Percentiles rank a stretch among this genome's conserved stretches.
phyloP scores from a whole-genome alignment of 176 grass and related monocot species.

The Tuctoria greenei region DNA sequence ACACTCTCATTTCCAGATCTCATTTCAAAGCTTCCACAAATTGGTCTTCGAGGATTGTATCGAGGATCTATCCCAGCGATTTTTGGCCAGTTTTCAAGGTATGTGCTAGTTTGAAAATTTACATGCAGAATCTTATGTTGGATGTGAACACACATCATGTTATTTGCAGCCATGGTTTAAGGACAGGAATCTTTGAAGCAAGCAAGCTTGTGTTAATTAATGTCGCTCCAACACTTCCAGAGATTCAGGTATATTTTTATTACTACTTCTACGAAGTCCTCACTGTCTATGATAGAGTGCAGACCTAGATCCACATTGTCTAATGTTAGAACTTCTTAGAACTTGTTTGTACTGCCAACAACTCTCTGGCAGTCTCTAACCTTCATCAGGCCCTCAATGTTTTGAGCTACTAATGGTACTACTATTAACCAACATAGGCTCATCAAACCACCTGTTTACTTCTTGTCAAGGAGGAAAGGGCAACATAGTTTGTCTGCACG shows the following conservation, averaged over 20 bases:
- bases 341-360: background rate
- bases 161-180: slow-evolving; percentile 85
- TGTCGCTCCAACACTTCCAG: slow-evolving; percentile 82
- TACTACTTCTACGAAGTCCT: background rate
- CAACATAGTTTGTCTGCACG: background rate
- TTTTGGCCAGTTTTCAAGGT: slow-evolving; percentile 98
- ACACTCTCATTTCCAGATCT: slow-evolving; percentile 95
- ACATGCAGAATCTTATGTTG: slow-evolving; percentile 11
- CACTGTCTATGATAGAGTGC: background rate
- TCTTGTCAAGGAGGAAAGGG: background rate
- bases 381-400: background rate
- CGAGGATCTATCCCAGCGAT: slow-evolving; percentile 96
- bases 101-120: slow-evolving; percentile 19
- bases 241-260: slow-evolving; percentile 69
- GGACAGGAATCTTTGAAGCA: slow-evolving; percentile 98
- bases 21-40: slow-evolving; percentile 81
- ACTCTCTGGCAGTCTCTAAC: background rate
- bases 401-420: background rate
- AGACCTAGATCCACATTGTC: background rate
- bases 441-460: background rate
- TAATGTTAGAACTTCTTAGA: slow-evolving; percentile 13
- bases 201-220: slow-evolving; percentile 80
- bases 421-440: background rate
- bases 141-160: slow-evolving; percentile 33
- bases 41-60: slow-evolving; percentile 87